A percentile compares a stretch with the other conserved stretches of the same genome.
Evolutionary conservation across 2,329 filamentous ascomycete species (phyloP).

Genomic region (Aspergillus awamori): DNA sequence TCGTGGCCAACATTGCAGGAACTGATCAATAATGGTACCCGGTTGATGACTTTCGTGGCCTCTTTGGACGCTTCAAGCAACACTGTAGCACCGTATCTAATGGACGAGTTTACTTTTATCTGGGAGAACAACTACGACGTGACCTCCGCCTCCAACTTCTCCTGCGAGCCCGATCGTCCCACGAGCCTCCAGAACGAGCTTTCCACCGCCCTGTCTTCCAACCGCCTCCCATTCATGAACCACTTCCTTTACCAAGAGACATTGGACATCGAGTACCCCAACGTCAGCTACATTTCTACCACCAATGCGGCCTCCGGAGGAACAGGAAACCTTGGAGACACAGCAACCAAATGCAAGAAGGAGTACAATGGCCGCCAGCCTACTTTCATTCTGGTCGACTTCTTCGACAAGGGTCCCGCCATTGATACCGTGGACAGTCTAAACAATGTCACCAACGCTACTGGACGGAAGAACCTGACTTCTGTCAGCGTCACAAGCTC

Average conservation of each 20-base stretch:
- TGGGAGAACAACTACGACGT: constrained; percentile 76
- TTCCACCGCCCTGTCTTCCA: constrained; percentile 55
- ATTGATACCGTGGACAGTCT: constrained; percentile 69
- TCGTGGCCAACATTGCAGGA: constrained; percentile 72
- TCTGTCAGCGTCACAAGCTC: constrained; percentile 29
- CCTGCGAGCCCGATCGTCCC: constrained; percentile 71
- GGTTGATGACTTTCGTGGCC: constrained; percentile 71
- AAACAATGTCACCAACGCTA: constrained; percentile 58
- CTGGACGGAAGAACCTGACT: constrained; percentile 46
- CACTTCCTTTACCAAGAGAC: constrained; percentile 70
- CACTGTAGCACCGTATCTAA: constrained; percentile 45
- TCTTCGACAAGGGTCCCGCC: constrained; percentile 72
- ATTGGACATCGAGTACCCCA: constrained; percentile 62
- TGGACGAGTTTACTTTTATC: constrained; percentile 52
- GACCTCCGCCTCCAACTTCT: constrained; percentile 65
- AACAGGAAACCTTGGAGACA: constrained; percentile 54
- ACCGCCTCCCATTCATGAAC: constrained; percentile 73
- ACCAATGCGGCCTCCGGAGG: constrained; percentile 67
- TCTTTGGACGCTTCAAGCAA: constrained; percentile 42
- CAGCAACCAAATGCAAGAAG: constrained; percentile 55
- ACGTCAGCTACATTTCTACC: constrained; percentile 60
- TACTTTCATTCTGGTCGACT: constrained; percentile 78
- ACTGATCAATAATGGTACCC: constrained; percentile 66
- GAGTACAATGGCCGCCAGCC: constrained; percentile 64
- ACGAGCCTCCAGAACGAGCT: constrained; percentile 52